These are phyloP conservation scores for Spatholobus suberectus DNA, from an alignment of 306 rosid genomes.

Conservation along the genomic window DNA sequence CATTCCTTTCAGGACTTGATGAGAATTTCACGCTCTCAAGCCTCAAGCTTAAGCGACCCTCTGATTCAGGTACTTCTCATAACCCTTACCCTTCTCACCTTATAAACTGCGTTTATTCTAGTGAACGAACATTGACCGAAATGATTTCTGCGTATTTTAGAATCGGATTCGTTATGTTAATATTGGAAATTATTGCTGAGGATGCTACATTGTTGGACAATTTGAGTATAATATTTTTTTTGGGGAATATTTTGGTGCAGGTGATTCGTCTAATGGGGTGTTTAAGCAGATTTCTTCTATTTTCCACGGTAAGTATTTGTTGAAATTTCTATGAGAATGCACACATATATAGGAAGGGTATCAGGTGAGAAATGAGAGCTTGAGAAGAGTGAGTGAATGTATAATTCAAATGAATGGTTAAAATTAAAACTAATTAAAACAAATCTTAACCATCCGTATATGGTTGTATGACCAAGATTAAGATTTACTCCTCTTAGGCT, in stretches of 20 bases:
- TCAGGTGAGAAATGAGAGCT: neutral
- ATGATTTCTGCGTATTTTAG: conserved; percentile 24
- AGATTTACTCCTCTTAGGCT: neutral
- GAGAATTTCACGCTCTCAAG: conserved; percentile 37
- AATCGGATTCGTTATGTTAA: neutral
- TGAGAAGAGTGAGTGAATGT: neutral
- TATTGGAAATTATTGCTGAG: neutral
- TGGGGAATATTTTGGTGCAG: conserved; percentile 56
- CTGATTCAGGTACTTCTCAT: conserved; percentile 55
- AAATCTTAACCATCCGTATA: neutral
- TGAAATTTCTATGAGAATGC: conserved; percentile 33
- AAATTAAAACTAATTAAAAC: neutral
- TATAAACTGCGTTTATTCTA: neutral
- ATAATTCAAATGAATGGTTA: neutral
- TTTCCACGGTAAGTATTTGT: conserved; percentile 60
- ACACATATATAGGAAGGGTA: neutral
- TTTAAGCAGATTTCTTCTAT: conserved; percentile 51
- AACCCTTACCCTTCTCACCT: neutral
- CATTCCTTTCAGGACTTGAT: conserved; percentile 23
- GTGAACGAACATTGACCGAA: neutral
- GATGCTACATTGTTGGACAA: neutral
- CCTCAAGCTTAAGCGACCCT: conserved; percentile 43
- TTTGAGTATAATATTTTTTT: neutral
- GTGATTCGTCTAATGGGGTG: conserved; percentile 41
- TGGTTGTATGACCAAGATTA: neutral